Base-by-base conservation (phyloP, 2,329 filamentous ascomycete genomes). In the Phaeoacremonium minimum region DNA sequence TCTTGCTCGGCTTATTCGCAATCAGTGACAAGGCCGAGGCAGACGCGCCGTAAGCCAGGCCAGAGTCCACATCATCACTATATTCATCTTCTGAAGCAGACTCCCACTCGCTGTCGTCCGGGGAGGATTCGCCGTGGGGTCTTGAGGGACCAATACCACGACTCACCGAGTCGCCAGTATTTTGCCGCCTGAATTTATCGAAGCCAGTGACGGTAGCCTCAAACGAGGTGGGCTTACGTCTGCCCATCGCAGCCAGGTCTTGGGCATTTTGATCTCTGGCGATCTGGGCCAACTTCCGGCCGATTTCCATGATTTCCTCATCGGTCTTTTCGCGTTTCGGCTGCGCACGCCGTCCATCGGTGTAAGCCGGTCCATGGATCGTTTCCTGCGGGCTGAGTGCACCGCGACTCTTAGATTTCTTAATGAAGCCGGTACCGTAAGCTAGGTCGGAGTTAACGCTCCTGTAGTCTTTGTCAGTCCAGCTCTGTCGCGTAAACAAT, bases 391-490 rank as follows among this genome's bases (percentile, higher is more conserved):
- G 35, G 34, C 22, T 37, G 15, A 28, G 14, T 7, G 28, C 17
- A 28, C 54, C 48, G 29, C 58, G 60, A 38, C 56, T 63, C 43
- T 52, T 52, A 18, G 46, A 43, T 29, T 61, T 58, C 42, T 68
- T 69, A 32, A 76, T 63, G 44, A 73, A 82, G 13, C 78, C 80
- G 37, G 63, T 69, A 8, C 82, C 81, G 52, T 85, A 86, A 8
- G 81, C 81, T 42, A 86, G 61, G 51, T 87, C 83, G 15, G 74
- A 77, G 55, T 84, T 79, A 37, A 44, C 39, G 15, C 42, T 44
- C 13, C 35, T 38, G 7, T 35, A 42, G n/a, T n/a, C n/a, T n/a
- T n/a, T n/a, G n/a, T n/a, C n/a, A n/a, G n/a, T n/a, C n/a, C n/a
- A n/a, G n/a, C n/a, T n/a, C n/a, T n/a, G n/a, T n/a, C n/a, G n/a